phyloP scores from a whole-genome alignment of 2,329 filamentous ascomycete genomes.

The Capronia epimyces region DNA sequence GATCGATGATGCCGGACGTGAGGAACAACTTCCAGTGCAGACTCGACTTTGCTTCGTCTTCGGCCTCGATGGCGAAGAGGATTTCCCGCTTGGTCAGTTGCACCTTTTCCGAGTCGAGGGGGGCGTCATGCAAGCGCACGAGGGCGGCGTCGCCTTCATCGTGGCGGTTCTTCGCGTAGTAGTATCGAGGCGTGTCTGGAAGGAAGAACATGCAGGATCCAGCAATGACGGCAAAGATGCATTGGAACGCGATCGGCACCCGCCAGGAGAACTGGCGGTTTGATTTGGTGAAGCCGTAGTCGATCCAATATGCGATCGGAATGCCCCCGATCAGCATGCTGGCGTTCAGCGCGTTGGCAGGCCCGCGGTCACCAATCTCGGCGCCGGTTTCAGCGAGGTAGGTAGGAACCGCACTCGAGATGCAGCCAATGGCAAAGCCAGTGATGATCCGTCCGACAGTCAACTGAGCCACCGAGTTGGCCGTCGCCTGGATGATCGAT shows the following conservation, averaged over 20 bases:
- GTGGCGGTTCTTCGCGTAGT: conserved; percentile 27
- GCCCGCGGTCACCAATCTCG: conserved; percentile 29
- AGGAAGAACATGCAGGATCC: conserved; percentile 22
- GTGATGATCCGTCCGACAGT: conserved; percentile 20
- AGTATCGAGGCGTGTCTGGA: conserved; percentile 32
- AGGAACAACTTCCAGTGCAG: conserved; percentile 17
- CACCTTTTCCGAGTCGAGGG: conserved; percentile 19
- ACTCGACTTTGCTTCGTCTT: conserved; percentile 17
- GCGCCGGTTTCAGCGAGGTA: conserved; percentile 34
- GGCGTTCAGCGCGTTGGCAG: conserved; percentile 30
- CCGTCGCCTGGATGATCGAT: conserved; percentile 31
- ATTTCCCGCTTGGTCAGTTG: conserved; percentile 27
- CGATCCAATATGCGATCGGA: conserved; percentile 35
- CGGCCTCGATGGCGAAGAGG: conserved; percentile 24
- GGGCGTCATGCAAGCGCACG: conserved; percentile 25
- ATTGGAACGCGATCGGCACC: conserved; percentile 32
- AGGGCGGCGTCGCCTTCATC: conserved; percentile 29
- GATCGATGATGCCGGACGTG: conserved; percentile 17
- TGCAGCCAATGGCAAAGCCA: conserved; percentile 34
- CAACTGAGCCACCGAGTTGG: conserved; percentile 31
- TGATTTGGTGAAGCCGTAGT: conserved; percentile 34
- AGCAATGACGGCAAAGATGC: conserved; percentile 28
- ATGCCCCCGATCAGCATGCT: conserved; percentile 31
- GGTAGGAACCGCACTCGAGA: conserved; percentile 31
- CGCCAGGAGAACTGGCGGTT: conserved; percentile 31